These are phyloP conservation scores for Xylariales sp. DNA, from an alignment of 2,329 filamentous ascomycete genomes.

Conservation along the genomic window DNA sequence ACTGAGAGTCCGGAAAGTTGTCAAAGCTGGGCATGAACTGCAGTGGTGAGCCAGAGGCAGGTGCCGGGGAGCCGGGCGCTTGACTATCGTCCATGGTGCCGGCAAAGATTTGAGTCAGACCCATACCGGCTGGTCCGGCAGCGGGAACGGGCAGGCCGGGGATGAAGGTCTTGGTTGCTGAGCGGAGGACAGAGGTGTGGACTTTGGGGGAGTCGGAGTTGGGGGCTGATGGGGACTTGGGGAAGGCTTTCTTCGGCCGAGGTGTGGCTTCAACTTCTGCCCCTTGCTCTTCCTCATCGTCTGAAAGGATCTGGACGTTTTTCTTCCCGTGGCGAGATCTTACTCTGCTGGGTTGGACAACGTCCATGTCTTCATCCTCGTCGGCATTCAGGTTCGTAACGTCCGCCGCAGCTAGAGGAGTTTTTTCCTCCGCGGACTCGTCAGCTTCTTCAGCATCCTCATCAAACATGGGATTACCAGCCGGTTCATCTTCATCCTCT, in stretches of 20 bases:
- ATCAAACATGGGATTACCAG: slow-evolving; percentile 25
- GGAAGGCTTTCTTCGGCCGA: slow-evolving; percentile 35
- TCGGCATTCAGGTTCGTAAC: no score
- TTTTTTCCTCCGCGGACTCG: slow-evolving; percentile 26
- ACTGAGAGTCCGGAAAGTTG: slow-evolving; percentile 54
- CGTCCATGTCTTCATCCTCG: slow-evolving; percentile 37
- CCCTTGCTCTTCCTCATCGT: slow-evolving; percentile 48
- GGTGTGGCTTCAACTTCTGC: slow-evolving; percentile 42
- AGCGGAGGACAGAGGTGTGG: slow-evolving; percentile 62
- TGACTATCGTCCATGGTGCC: slow-evolving; percentile 75
- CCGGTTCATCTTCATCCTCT: slow-evolving; percentile 24
- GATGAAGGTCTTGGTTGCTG: slow-evolving; percentile 65
- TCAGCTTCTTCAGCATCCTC: slow-evolving; percentile 32
- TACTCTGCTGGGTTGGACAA: slow-evolving; percentile 31
- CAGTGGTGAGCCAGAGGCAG: slow-evolving; percentile 33
- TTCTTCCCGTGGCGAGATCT: slow-evolving; percentile 46
- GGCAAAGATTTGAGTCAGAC: slow-evolving; percentile 85
- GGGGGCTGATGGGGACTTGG: slow-evolving; percentile 38
- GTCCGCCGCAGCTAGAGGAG: slow-evolving; percentile 15
- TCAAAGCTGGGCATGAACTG: slow-evolving; percentile 54
- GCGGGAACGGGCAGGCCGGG: slow-evolving; percentile 58
- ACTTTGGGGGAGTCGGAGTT: slow-evolving; percentile 45
- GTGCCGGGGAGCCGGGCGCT: slow-evolving; percentile 15
- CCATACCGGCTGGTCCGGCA: slow-evolving; percentile 57
- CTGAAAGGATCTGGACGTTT: slow-evolving; percentile 51